phyloP scores from a whole-genome alignment of 2,329 filamentous ascomycete genomes.

The Biscogniauxia marginata region DNA sequence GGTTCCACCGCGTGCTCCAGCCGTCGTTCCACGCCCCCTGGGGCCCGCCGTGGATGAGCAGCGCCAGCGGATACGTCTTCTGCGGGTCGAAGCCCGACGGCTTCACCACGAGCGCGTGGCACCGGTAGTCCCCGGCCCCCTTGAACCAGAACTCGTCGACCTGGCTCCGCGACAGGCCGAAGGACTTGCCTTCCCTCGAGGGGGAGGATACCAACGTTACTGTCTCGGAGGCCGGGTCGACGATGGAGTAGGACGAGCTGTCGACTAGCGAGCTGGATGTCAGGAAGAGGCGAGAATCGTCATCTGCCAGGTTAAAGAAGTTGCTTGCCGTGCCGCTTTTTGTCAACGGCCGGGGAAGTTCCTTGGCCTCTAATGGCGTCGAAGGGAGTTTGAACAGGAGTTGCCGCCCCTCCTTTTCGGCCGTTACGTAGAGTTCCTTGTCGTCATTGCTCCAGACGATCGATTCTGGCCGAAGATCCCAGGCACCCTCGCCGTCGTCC shows the following conservation, averaged over 20 bases:
- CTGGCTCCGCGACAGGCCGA: slow-evolving; percentile 64
- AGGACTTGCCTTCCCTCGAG: slow-evolving; percentile 62
- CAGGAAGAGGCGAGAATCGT: slow-evolving; percentile 55
- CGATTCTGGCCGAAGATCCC: slow-evolving; percentile 58
- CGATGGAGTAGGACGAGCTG: slow-evolving; percentile 65
- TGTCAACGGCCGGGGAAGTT: slow-evolving; percentile 50
- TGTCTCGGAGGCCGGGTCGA: slow-evolving; percentile 45
- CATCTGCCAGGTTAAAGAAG: slow-evolving; percentile 50
- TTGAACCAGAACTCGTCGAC: slow-evolving; percentile 68
- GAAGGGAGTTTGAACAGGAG: slow-evolving; percentile 63
- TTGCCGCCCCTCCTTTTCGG: slow-evolving; percentile 65
- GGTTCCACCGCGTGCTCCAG: slow-evolving; percentile 78
- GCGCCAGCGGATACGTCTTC: slow-evolving; percentile 76
- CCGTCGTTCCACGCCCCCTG: slow-evolving; percentile 73
- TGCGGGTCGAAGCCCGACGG: slow-evolving; percentile 65
- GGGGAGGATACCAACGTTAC: slow-evolving; percentile 57
- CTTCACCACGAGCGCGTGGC: slow-evolving; percentile 70
- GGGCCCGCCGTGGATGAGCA: slow-evolving; percentile 81
- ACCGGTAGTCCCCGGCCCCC: slow-evolving; percentile 60
- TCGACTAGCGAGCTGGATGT: slow-evolving; percentile 69
- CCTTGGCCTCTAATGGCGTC: slow-evolving; percentile 46
- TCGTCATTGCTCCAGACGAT: slow-evolving; percentile 59
- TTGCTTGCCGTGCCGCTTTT: slow-evolving; percentile 54
- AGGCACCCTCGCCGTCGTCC: slow-evolving; percentile 60
- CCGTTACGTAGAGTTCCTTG: slow-evolving; percentile 67